These are phyloP conservation scores for Microdochium trichocladiopsis DNA, from an alignment of 2,329 filamentous ascomycete species.

Conservation along the genomic window DNA sequence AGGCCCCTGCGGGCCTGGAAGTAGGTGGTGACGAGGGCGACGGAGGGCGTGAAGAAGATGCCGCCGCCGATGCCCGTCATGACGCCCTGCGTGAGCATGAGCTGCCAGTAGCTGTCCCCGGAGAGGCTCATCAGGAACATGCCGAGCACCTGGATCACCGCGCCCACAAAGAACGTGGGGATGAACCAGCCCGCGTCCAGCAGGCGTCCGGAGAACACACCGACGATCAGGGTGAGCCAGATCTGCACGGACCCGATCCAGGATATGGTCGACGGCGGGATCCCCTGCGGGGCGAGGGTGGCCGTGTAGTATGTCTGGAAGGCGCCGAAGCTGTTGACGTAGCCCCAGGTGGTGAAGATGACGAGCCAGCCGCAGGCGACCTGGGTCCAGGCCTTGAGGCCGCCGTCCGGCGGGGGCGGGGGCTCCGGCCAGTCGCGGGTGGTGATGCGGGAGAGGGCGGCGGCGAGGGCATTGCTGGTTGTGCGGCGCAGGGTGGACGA, in stretches of 20 bases:
- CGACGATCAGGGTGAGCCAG: slow-evolving; percentile 32
- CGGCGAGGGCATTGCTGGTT: not conserved
- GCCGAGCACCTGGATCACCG: slow-evolving; percentile 31
- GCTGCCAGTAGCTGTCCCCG: slow-evolving; percentile 18
- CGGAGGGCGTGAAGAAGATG: slow-evolving; percentile 39
- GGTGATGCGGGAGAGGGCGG: not conserved
- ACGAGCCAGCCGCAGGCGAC: slow-evolving; percentile 27
- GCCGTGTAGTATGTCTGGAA: slow-evolving; percentile 38
- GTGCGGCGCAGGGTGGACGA: not conserved
- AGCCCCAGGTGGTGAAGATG: slow-evolving; percentile 38
- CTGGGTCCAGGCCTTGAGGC: slow-evolving; percentile 24
- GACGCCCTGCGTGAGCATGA: slow-evolving; percentile 18
- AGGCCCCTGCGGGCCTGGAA: slow-evolving; percentile 39
- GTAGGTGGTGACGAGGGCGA: slow-evolving; percentile 46
- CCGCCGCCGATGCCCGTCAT: slow-evolving; percentile 31
- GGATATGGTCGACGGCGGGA: slow-evolving; percentile 28
- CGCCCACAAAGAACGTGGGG: slow-evolving; percentile 26
- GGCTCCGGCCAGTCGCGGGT: not conserved
- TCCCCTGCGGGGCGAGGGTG: slow-evolving; percentile 12
- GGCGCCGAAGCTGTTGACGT: slow-evolving; percentile 35
- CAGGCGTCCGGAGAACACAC: slow-evolving; percentile 31
- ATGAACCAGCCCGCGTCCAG: slow-evolving; percentile 36
- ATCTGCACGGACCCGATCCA: slow-evolving; percentile 38
- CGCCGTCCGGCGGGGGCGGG: slow-evolving; percentile 7
- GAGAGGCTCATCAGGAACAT: slow-evolving; percentile 35